These are phyloP conservation scores for Cystobasidium onofrii DNA, from an alignment of 768 basidiomycete genomes.

Conservation along the genomic window DNA sequence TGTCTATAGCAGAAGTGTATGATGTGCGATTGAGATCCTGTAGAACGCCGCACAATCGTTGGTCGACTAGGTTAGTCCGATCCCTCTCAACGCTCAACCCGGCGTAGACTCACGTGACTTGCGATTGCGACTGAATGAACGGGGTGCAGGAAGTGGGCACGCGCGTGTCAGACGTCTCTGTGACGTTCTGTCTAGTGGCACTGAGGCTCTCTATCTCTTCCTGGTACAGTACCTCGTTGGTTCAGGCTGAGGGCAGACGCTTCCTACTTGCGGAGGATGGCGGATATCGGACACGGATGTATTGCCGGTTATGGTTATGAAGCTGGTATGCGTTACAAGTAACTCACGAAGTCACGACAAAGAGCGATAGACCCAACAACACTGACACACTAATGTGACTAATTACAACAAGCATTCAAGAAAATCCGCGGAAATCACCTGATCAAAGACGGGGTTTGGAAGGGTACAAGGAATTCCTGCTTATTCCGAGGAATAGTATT, in stretches of 20 bases:
- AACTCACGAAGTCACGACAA: too few species aligned
- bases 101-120: background rate
- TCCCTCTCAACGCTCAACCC: background rate
- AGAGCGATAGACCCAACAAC: background rate
- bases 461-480: background rate
- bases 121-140: background rate
- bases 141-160: background rate
- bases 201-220: too few species aligned
- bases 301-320: too few species aligned
- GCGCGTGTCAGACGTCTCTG: background rate
- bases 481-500: background rate
- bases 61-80: background rate
- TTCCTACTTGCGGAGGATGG: too few species aligned
- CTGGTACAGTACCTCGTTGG: too few species aligned
- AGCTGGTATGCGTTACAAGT: too few species aligned
- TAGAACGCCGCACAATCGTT: too few species aligned
- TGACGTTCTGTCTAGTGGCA: too few species aligned
- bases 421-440: background rate
- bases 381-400: background rate
- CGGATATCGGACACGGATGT: too few species aligned
- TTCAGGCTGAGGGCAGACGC: too few species aligned
- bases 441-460: background rate
- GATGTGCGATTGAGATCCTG: too few species aligned
- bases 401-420: background rate
- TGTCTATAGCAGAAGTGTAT: too few species aligned